These are phyloP conservation scores for Talaromyces pinophilus DNA, from an alignment of 2,329 filamentous ascomycete species.

Conservation along the genomic window DNA sequence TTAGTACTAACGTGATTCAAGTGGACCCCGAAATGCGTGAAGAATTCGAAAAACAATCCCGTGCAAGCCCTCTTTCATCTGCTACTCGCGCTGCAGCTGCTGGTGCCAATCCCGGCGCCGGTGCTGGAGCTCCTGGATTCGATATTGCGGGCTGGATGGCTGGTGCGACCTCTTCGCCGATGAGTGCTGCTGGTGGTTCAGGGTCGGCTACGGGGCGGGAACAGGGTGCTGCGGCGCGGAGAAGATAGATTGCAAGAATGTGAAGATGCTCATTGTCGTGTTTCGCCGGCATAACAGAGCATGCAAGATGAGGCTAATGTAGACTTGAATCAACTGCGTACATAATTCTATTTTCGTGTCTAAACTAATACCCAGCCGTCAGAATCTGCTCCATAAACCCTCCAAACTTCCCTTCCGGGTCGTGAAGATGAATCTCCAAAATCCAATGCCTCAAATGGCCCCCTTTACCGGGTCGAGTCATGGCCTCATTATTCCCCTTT, in stretches of 20 bases:
- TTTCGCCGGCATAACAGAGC: neutral
- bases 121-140: conserved; percentile 52
- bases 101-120: conserved; percentile 46
- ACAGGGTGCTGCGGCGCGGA: conserved; percentile 31
- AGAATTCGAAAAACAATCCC: conserved; percentile 89
- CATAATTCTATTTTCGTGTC: neutral
- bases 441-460: conserved; percentile 54
- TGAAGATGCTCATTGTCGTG: neutral
- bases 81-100: conserved; percentile 61
- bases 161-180: conserved; percentile 46
- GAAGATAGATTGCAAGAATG: conserved; percentile 29
- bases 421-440: conserved; percentile 52
- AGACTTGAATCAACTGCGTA: neutral
- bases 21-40: conserved; percentile 96
- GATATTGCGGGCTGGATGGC: conserved; percentile 70
- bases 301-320: neutral
- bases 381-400: conserved; percentile 48
- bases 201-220: conserved; percentile 33
- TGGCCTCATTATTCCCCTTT: conserved; percentile 46
- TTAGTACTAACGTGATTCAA: conserved; percentile 40
- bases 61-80: conserved; percentile 67
- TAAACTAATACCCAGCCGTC: conserved; percentile 24
- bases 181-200: conserved; percentile 26
- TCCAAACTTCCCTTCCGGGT: conserved; percentile 41
- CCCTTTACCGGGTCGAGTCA: conserved; percentile 44